A percentile compares a stretch with the other conserved stretches of the same genome.
phyloP scores from a whole-genome alignment of 345 rosid genomes.

The Lepidium sativum region DNA sequence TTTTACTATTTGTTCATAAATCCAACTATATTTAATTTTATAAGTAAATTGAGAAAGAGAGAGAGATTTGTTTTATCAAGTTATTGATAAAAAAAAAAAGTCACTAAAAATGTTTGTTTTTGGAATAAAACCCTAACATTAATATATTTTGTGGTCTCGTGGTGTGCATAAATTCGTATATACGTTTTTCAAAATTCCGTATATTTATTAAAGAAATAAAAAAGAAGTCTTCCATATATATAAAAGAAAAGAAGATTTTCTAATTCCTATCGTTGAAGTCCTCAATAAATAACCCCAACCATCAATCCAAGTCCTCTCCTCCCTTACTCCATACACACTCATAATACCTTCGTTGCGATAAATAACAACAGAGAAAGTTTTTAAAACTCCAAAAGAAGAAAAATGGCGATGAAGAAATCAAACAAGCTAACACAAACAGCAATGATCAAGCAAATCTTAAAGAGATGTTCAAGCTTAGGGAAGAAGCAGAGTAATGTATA shows the following conservation, averaged over 20 bases:
- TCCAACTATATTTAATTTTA: too few species aligned
- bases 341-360: conserved; percentile 27
- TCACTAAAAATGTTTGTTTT: too few species aligned
- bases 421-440: conserved; percentile 34
- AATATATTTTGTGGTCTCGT: neutral
- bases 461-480: conserved; percentile 64
- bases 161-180: neutral
- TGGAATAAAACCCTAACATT: too few species aligned
- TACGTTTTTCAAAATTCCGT: neutral
- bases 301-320: conserved; percentile 17
- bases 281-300: conserved; percentile 28
- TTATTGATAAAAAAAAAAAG: too few species aligned
- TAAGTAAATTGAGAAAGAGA: too few species aligned
- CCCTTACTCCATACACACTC: conserved; percentile 24
- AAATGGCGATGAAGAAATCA: neutral
- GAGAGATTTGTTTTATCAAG: too few species aligned
- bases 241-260: neutral
- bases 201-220: too few species aligned
- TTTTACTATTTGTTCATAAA: too few species aligned
- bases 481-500: conserved; percentile 22
- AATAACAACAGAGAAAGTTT: conserved; percentile 1
- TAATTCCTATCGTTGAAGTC: neutral
- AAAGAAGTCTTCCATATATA: too few species aligned
- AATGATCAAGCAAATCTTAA: conserved; percentile 53
- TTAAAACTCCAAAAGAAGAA: too few species aligned